Evolutionary conservation across 2,329 filamentous ascomycete genomes (phyloP), one percentile per base, ranked within the genome.

Genomic region (Chaetomiaceae sp.): DNA sequence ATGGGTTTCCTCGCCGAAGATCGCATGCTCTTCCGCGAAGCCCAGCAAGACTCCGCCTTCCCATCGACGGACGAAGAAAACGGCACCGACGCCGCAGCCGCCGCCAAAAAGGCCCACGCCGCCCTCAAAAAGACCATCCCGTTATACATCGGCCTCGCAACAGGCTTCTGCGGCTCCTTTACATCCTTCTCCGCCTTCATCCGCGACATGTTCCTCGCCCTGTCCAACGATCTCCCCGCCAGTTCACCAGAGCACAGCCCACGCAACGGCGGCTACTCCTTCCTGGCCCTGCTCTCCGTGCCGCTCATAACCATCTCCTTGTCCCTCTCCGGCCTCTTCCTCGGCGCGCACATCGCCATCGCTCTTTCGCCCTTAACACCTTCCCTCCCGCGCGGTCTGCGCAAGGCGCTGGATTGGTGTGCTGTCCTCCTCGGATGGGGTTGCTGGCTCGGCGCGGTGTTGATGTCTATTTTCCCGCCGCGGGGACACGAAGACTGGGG

Each of bases 1-100:
- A 88, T 97, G 82, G 92, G 94, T 2, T 95, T 95, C 65, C 77
- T 96, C 2, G 73, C 81, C 9, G 89, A 96, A 70, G 89, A 96
- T 64, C 77, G 82, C 57, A 84, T 80, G 62, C 72, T 95, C 6
- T 95, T 95, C 67, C 80, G 80, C 27, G 49, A 65, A 64, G 20
- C 66, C 70, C 14, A 43, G 17, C 33, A 68, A 69, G 4, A 69
- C 66, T 25, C 37, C 11, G 4, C 17, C 67, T 20, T 14, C 36
- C 7, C 36, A n/a, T n/a, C 31, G 65, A 55, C 0, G 12, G 71
- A 77, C 20, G 73, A 73, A 34, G 73, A 75, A 51, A 37, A 42
- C 33, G 15, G 38, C 44, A 27, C 9, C 20, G 54, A 53, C 49
- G 71, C 78, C 51, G 60, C 76, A 4, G 66, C 68, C 6, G 72